Conservation (phyloP, 345 rosid species). For the Eucalyptus shirleyi region DNA sequence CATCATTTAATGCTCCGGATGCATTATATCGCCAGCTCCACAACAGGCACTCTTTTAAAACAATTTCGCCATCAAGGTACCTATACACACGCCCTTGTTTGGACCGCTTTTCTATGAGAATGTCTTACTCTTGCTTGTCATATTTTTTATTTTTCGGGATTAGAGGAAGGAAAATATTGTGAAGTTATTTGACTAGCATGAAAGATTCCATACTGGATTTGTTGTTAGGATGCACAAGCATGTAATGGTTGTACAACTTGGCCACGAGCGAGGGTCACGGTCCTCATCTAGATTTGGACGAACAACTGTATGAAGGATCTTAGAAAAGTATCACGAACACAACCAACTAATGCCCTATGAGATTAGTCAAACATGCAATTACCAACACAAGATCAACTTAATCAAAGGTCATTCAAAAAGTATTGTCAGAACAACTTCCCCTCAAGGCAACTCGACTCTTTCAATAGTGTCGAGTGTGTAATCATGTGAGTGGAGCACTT, state of each 20-base stretch:
- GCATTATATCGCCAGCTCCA: background rate
- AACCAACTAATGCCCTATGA: background rate
- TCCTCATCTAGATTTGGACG: background rate
- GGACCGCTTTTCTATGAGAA: slow-evolving; percentile 56
- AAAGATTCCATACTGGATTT: background rate
- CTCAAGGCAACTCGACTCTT: background rate
- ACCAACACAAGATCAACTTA: background rate
- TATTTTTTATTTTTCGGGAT: background rate
- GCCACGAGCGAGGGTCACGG: accelerated
- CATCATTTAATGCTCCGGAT: background rate
- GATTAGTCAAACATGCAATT: background rate
- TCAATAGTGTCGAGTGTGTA: background rate
- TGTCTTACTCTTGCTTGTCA: slow-evolving; percentile 43
- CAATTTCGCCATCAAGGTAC: background rate
- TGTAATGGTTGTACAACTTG: background rate
- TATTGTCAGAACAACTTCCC: background rate
- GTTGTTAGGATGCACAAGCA: background rate
- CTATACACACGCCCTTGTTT: background rate
- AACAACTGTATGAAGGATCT: background rate
- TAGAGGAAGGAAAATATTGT: background rate
- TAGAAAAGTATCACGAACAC: background rate
- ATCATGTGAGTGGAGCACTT: background rate
- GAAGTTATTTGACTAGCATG: background rate
- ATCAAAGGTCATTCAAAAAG: background rate
- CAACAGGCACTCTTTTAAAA: background rate